Evolutionary conservation across 192 early-diverging fungal genomes (phyloP), one percentile per base, ranked within the genome.

Genomic region (Helicostylum pulchrum): DNA sequence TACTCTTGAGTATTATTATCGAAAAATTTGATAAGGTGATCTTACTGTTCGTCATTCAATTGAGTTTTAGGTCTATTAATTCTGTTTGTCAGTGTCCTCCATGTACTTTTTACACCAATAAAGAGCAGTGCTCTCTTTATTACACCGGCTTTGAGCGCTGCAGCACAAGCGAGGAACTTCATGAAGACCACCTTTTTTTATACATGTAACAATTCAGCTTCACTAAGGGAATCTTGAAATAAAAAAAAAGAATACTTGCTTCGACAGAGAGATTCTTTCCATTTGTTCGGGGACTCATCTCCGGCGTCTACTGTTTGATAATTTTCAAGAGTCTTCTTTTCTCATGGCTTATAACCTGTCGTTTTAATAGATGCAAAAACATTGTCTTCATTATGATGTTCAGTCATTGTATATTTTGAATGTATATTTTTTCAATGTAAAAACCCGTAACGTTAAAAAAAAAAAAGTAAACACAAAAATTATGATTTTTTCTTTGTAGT

Each of bases 221-320:
- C 7, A 32, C 31, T n/a, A n/a, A n/a, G n/a, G n/a, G n/a, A n/a
- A n/a, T n/a, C n/a, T n/a, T 21, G 4, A 3, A 34, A 20, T 6
- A 17, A n/a, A 17, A 23, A 43, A 36, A 43, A n/a, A 12, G 79
- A 19, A 39, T 77, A 67, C 17, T 64, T 68, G 59, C 62, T 72
- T 42, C 97, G 75, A 36, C 97, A 95, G 49, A 99, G 86, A 17
- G 92, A 93, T 63, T 87, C 88, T 82, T 99, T 99, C 97, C 97
- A 99, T 77, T 94, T 95, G 58, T 83, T 78, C 36, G 97, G 84
- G 17, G 94, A 93, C 74, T 94, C 92, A 79, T 97, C 96, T 62
- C 83, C 75, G 54, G 92, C 87, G 67, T 97, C 96, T 53, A 99
- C 81, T 36, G 83, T 70, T 62, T 90, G 76, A 71, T 93, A 88